Conservation (phyloP, 176 grass and related monocot genomes). For the Bothriochloa decipiens region DNA sequence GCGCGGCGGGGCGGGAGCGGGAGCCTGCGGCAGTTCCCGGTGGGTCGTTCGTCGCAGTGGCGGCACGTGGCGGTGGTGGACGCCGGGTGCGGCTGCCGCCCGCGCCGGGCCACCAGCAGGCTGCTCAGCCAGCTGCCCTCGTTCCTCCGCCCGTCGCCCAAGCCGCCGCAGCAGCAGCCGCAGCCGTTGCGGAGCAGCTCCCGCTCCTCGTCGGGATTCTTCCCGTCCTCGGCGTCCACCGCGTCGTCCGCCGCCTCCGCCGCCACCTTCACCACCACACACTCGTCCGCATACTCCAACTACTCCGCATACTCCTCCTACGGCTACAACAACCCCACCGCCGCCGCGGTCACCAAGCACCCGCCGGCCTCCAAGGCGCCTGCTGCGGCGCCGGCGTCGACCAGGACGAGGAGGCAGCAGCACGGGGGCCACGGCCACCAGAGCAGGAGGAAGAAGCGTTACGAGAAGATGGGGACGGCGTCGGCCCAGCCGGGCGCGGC, state of each 20-base stretch:
- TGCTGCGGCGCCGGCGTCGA: not conserved
- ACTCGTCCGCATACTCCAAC: conserved; percentile 35
- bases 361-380: not conserved
- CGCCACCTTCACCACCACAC: conserved; percentile 36
- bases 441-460: conserved; percentile 2
- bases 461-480: conserved; percentile 31
- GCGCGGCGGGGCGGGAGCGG: not conserved
- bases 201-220: conserved; percentile 17
- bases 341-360: not conserved
- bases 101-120: conserved; percentile 23
- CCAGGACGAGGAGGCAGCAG: conserved; percentile 12
- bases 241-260: conserved; percentile 12
- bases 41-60: conserved; percentile 12
- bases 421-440: not conserved
- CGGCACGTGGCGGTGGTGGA: conserved; percentile 55
- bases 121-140: conserved; percentile 49
- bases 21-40: conserved; percentile 41
- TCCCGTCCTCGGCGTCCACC: conserved; percentile 47
- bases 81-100: conserved; percentile 57
- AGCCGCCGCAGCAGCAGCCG: conserved; percentile 30
- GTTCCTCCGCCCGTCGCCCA: conserved; percentile 50
- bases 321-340: not conserved
- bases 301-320: conserved; percentile 6
- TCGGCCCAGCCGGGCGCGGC: not conserved
- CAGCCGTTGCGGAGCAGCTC: conserved; percentile 23